Evolutionary conservation across 805 yeast species (phyloP), one percentile per base, ranked within the genome.

Genomic region (Wickerhamiella siamensis): DNA sequence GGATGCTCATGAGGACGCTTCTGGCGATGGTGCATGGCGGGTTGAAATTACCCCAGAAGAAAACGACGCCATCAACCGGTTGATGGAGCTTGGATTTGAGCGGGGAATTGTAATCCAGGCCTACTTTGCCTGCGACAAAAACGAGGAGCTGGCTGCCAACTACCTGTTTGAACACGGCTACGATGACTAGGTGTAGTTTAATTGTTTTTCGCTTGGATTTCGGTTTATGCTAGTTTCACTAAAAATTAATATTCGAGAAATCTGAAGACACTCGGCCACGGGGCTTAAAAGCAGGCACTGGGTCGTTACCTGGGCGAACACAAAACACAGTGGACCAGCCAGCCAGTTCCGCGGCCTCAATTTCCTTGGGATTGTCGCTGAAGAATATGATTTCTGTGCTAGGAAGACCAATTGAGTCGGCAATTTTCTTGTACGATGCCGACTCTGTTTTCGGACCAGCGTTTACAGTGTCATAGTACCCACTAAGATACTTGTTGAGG

Each of bases 121-220:
- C 24, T 91, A 83, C 65, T 78, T 91, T 71, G 97, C 97, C 33
- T 91, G 98, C 63, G 98, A 91, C 56, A 88, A 86, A 65, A 84
- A 91, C 63, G 98, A 91, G 66, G 95, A 88, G 66, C 73, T 83
- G 54, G 86, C 98, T 34, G 98, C 97, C 18, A 91, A 91, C 65
- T 74, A 84, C 56, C 69, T 91, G 52, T 82, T 91, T 41, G 70
- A 65, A 52, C 65, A 66, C 43, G 68, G 64, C 27, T 31, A 42
- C 16, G 31, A 24, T 16, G 38, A 36, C 16, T 36, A 33, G 22
- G 4, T 16, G n/a, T 5, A 33, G 5, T 16, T 33, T 5, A 14
- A 31, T 14, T 9, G 38, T 21, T 5, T 18, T 17, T 21, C 14
- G 16, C 29, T 24, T 8, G 12, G 6, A 6, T 12, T 24, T 24